Conservation (phyloP, 345 rosid species). For the Lumnitzera racemosa region DNA sequence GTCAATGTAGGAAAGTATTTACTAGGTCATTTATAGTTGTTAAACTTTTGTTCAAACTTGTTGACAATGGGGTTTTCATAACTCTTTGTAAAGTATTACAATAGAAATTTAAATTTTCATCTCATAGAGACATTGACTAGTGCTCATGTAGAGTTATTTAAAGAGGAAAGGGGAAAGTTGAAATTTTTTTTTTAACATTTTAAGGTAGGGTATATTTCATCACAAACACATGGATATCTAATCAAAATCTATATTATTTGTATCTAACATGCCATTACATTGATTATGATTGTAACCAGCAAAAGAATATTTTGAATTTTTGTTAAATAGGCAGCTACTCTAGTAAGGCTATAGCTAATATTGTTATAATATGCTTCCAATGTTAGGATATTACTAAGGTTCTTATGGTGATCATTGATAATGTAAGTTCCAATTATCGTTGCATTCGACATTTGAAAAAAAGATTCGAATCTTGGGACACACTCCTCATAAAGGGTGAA, state of each 20-base stretch:
- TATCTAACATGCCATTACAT: slow-evolving; percentile 8
- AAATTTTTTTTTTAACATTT: not conserved
- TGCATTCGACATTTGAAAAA: too few species aligned
- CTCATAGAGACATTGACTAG: too few species aligned
- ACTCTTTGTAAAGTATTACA: too few species aligned
- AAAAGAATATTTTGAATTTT: slow-evolving; percentile 2
- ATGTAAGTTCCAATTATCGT: too few species aligned
- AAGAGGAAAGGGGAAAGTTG: not conserved
- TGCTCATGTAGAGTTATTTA: not conserved
- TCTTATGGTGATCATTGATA: too few species aligned
- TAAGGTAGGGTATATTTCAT: slow-evolving; percentile 9
- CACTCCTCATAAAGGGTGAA: not conserved
- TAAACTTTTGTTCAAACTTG: too few species aligned
- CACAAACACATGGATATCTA: slow-evolving; percentile 11
- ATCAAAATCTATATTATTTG: not conserved
- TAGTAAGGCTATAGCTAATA: slow-evolving; percentile 7
- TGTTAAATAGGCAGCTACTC: not conserved
- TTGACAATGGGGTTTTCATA: too few species aligned
- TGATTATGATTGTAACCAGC: slow-evolving; percentile 9
- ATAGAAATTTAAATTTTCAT: too few species aligned
- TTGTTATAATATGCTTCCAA: not conserved
- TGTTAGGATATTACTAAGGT: too few species aligned
- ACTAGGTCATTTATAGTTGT: too few species aligned
- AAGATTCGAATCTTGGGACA: too few species aligned
- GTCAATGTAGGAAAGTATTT: too few species aligned